Percentiles rank a stretch among this genome's conserved stretches.
Evolutionary conservation across 2,329 filamentous ascomycete genomes (phyloP).

Genomic region (Xylariaceae sp.): DNA sequence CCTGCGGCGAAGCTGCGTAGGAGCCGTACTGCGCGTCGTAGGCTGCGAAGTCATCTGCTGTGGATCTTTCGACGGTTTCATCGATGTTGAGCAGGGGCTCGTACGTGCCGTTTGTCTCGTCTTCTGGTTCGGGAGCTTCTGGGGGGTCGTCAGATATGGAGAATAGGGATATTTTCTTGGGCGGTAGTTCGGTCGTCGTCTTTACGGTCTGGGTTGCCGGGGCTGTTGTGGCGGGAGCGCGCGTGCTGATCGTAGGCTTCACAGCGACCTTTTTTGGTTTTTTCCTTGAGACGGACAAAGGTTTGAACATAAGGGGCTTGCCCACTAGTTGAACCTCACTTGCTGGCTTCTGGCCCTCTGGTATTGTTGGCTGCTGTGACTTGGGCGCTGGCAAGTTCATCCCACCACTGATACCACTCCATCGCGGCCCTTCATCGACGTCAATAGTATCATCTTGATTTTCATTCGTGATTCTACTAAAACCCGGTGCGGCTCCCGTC

Average conservation of each 20-base stretch:
- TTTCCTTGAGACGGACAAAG: constrained; percentile 76
- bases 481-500: constrained; percentile 79
- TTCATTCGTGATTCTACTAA: constrained; percentile 56
- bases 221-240: constrained; percentile 19
- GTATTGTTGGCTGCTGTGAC: constrained; percentile 45
- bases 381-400: constrained; percentile 41
- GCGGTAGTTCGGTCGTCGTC: constrained; percentile 19
- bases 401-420: constrained; percentile 23
- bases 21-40: constrained; percentile 32
- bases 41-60: constrained; percentile 35
- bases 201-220: constrained; percentile 11
- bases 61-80: constrained; percentile 14
- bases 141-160: constrained; percentile 51
- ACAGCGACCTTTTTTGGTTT: constrained; percentile 62
- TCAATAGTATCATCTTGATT: constrained; percentile 22
- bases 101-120: constrained; percentile 39
- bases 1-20: constrained; percentile 17
- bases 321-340: constrained; percentile 66
- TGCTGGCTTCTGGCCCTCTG: constrained; percentile 54
- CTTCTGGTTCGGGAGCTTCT: constrained; percentile 23
- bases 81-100: constrained; percentile 48
- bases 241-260: constrained; percentile 21
- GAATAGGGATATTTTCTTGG: constrained; percentile 64
- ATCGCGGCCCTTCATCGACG: constrained; percentile 15
- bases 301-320: constrained; percentile 83